A percentile compares a stretch with the other conserved stretches of the same genome.
Conservation (phyloP, 352 stramenopile genomes). For the Phytophthora podocarpi region DNA sequence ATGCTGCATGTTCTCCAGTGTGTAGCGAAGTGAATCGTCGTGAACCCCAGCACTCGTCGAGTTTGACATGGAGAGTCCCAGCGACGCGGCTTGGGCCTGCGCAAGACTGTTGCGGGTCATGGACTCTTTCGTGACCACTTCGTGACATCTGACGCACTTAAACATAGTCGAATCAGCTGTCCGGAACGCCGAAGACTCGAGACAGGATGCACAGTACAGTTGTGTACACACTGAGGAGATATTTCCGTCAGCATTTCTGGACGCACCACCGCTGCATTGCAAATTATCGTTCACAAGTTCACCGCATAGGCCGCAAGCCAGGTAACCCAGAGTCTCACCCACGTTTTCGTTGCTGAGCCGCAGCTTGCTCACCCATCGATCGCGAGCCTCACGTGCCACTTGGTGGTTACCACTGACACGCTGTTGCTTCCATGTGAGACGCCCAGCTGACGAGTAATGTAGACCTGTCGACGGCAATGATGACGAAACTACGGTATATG, state of each 20-base stretch:
- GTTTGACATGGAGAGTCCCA: slow-evolving; percentile 50
- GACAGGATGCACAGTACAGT: slow-evolving; percentile 71
- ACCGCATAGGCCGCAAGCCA: slow-evolving; percentile 76
- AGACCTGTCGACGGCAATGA: slow-evolving; percentile 19
- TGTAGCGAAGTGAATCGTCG: slow-evolving; percentile 21
- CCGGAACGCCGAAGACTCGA: slow-evolving; percentile 39
- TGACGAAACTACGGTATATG: slow-evolving; percentile 15
- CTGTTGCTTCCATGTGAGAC: slow-evolving; percentile 54
- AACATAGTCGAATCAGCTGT: slow-evolving; percentile 30
- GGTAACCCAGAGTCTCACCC: slow-evolving; percentile 50
- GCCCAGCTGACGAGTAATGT: slow-evolving; percentile 29
- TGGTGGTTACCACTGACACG: slow-evolving; percentile 23
- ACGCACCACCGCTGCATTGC: slow-evolving; percentile 50
- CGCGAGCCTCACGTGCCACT: slow-evolving; percentile 34
- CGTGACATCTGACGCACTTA: slow-evolving; percentile 63
- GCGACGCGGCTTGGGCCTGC: slow-evolving; percentile 57
- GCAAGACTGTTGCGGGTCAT: slow-evolving; percentile 74
- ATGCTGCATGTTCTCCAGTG: slow-evolving; percentile 55
- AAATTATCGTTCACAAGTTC: slow-evolving; percentile 79
- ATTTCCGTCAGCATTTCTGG: slow-evolving; percentile 14
- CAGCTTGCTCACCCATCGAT: slow-evolving; percentile 52
- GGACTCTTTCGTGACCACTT: slow-evolving; percentile 38
- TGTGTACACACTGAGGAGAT: slow-evolving; percentile 51
- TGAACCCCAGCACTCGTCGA: slow-evolving; percentile 7
- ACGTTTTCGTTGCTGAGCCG: slow-evolving; percentile 46